Conservation (phyloP, 2,329 filamentous ascomycete species). For the Penicillium expansum region DNA sequence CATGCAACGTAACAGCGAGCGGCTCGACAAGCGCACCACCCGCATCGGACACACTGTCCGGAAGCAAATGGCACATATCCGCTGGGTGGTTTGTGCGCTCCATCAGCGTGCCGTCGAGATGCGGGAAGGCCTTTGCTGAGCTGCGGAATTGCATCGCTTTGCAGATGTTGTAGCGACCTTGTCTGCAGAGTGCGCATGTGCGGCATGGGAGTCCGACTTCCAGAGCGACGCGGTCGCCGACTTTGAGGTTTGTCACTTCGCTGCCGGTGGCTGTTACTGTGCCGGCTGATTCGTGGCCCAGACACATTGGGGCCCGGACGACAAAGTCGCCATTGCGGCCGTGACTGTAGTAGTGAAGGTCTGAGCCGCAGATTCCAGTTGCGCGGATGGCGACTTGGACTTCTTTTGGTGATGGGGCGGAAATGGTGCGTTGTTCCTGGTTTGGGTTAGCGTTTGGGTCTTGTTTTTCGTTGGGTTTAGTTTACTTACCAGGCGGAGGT, state of each 20-base stretch:
- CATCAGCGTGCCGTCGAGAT: slow-evolving; percentile 64
- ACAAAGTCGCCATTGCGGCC: slow-evolving; percentile 85
- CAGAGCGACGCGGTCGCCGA: slow-evolving; percentile 83
- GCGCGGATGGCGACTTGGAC: slow-evolving; percentile 63
- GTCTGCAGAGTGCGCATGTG: slow-evolving; percentile 53
- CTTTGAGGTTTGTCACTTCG: slow-evolving; percentile 59
- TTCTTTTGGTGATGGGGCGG: slow-evolving; percentile 51
- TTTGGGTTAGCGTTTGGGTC: slow-evolving; percentile 7
- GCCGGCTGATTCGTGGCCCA: slow-evolving; percentile 76
- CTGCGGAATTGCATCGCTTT: slow-evolving; percentile 57
- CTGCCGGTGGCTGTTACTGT: slow-evolving; percentile 70
- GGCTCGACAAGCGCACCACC: slow-evolving; percentile 61
- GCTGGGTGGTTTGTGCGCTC: slow-evolving; percentile 61
- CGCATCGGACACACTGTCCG: slow-evolving; percentile 52
- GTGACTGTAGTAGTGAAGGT: slow-evolving; percentile 82
- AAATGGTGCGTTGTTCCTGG: slow-evolving; percentile 55
- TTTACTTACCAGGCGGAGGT: slow-evolving; percentile 55
- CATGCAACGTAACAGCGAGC: slow-evolving; percentile 60
- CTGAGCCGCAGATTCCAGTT: slow-evolving; percentile 69
- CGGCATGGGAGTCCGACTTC: slow-evolving; percentile 89
- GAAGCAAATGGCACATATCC: slow-evolving; percentile 58
- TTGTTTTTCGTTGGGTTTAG: background rate
- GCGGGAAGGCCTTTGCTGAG: slow-evolving; percentile 60
- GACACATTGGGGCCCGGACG: slow-evolving; percentile 75
- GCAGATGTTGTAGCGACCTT: slow-evolving; percentile 63